phyloP scores from a whole-genome alignment of 1,284 basidiomycete species.

The Moesziomyces globuligerus region DNA sequence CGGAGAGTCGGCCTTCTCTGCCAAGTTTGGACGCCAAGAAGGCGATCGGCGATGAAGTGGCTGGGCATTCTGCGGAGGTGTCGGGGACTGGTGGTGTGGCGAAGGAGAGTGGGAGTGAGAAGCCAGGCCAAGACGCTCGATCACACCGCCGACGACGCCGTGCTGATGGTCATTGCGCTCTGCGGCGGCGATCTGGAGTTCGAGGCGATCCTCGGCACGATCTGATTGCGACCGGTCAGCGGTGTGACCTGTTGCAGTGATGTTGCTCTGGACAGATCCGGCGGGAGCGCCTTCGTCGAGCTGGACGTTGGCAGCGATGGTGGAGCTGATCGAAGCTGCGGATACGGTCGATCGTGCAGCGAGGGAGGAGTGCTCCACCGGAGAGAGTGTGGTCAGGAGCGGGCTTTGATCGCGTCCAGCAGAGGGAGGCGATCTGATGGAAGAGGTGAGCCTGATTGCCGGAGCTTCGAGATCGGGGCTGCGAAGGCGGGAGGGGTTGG shows the following conservation, averaged over 20 bases:
- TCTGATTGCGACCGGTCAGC: constrained; percentile 20
- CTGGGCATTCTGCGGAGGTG: constrained; percentile 5
- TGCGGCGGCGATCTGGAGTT: constrained; percentile 42
- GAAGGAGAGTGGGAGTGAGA: constrained; percentile 13
- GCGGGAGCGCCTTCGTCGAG: constrained; percentile 32
- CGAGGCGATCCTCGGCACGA: constrained; percentile 36
- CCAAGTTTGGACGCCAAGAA: background rate
- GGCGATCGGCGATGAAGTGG: constrained; percentile 20
- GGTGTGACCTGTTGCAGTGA: constrained; percentile 35
- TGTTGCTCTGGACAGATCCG: constrained; percentile 25
- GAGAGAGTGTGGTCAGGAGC: constrained; percentile 12
- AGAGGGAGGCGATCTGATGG: constrained; percentile 10
- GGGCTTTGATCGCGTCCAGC: constrained; percentile 28
- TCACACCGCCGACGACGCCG: constrained; percentile 40
- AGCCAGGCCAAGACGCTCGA: constrained; percentile 39
- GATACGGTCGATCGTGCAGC: constrained; percentile 34
- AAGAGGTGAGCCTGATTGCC: constrained; percentile 24
- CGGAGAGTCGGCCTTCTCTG: background rate
- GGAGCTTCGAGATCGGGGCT: constrained; percentile 25
- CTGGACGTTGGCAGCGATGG: constrained; percentile 35
- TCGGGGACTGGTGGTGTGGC: constrained; percentile 8
- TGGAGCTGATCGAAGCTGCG: constrained; percentile 25
- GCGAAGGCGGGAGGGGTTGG: constrained; percentile 22
- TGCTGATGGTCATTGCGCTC: constrained; percentile 50
- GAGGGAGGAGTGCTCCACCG: constrained; percentile 20